phyloP scores from a whole-genome alignment of 176 grass and related monocot genomes.

The Triticum urartu region DNA sequence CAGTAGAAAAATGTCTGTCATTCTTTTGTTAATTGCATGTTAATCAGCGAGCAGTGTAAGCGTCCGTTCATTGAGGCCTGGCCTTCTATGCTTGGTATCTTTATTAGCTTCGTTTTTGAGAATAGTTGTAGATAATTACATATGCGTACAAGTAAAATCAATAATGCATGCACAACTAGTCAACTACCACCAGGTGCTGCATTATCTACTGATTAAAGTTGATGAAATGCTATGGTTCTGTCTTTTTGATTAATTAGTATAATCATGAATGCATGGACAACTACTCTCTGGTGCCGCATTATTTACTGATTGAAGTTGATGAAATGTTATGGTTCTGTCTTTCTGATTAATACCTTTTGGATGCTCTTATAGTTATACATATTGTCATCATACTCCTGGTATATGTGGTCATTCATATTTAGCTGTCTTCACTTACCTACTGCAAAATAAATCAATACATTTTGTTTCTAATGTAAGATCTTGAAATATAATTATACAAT shows the following conservation, averaged over 20 bases:
- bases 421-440: not conserved
- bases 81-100: not conserved
- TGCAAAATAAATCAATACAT: not conserved
- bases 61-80: not conserved
- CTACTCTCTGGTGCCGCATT: not conserved
- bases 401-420: not conserved
- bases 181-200: not conserved
- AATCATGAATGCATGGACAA: not conserved
- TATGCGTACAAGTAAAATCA: not conserved
- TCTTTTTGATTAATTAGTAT: not conserved
- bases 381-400: not conserved
- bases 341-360: not conserved
- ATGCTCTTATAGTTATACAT: not conserved
- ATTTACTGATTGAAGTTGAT: slow-evolving; percentile 22
- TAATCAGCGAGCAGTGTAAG: not conserved
- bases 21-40: not conserved
- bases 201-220: slow-evolving; percentile 19
- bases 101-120: not conserved
- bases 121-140: not conserved
- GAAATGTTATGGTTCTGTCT: not conserved
- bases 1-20: not conserved
- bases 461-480: slow-evolving; percentile 6
- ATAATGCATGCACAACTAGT: not conserved
- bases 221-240: not conserved
- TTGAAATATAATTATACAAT: not conserved